Evolutionary conservation across 1,139 yeast species (phyloP).

Genomic region (Yamadazyma taylorii): DNA sequence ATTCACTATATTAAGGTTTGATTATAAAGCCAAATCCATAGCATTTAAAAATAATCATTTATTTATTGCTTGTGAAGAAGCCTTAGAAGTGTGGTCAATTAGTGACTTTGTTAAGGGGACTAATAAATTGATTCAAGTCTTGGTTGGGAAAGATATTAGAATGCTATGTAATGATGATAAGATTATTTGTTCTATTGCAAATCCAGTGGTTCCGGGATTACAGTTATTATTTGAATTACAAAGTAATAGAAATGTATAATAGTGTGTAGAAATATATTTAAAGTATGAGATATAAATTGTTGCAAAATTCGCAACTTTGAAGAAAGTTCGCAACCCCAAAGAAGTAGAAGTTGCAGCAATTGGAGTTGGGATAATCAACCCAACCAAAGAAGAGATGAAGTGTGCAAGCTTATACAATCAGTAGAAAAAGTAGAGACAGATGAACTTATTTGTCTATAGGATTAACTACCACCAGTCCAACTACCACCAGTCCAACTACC

Average conservation of each 20-base stretch:
- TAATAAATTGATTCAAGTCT: conserved; percentile 65
- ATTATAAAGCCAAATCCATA: conserved; percentile 59
- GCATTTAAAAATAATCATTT: conserved; percentile 60
- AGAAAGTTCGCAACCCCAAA: too few relatives aligned
- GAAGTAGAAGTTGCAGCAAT: too few relatives aligned
- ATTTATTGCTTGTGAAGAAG: conserved; percentile 64
- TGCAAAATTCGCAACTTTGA: too few relatives aligned
- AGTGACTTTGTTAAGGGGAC: conserved; percentile 50
- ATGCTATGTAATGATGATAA: conserved; percentile 44
- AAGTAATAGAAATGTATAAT: conserved; percentile 1
- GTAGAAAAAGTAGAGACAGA: too few relatives aligned
- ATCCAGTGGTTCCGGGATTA: conserved; percentile 64
- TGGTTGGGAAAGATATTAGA: conserved; percentile 66
- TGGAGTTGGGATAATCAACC: too few relatives aligned
- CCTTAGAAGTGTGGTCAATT: conserved; percentile 68
- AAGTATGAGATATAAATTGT: not conserved
- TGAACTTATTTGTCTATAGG: too few relatives aligned
- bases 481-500: not conserved
- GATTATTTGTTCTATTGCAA: conserved; percentile 61
- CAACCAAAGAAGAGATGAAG: too few relatives aligned
- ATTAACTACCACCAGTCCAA: too few relatives aligned
- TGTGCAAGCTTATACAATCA: too few relatives aligned
- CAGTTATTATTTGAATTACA: conserved; percentile 48
- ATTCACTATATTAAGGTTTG: conserved; percentile 57
- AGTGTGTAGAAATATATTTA: not conserved